Evolutionary conservation across 139 green algal species (phyloP), one percentile per base, ranked within the genome.

Genomic region (Dunaliella sp.): DNA sequence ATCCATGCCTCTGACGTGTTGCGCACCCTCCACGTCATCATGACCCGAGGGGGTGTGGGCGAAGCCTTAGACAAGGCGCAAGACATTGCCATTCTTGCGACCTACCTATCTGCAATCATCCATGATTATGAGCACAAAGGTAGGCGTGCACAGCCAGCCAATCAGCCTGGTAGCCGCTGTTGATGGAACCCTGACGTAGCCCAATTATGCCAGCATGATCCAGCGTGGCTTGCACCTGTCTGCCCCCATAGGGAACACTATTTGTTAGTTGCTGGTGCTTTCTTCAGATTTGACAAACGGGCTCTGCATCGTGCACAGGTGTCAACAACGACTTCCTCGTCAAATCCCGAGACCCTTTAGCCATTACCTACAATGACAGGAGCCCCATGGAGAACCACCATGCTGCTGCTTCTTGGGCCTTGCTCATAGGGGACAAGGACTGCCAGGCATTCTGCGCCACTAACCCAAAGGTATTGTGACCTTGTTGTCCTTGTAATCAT

Each of bases 261-360:
- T n/a, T n/a, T n/a, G n/a, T n/a, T n/a, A n/a, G n/a, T n/a, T n/a
- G n/a, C n/a, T n/a, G n/a, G n/a, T n/a, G n/a, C n/a, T n/a, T n/a
- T n/a, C n/a, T n/a, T n/a, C n/a, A n/a, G n/a, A n/a, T n/a, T n/a
- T n/a, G n/a, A n/a, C n/a, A n/a, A n/a, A n/a, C n/a, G n/a, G n/a
- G n/a, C n/a, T n/a, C n/a, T n/a, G n/a, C n/a, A n/a, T n/a, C n/a
- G n/a, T 34, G 81, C 34, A 22, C 81, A 85, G 83, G 83, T n/a
- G 83, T 94, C 59, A 94, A 87, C 85, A 91, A 91, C 79, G 87
- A 89, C 74, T 95, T 92, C 84, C 83, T 95, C 1, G 81, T 93
- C 2, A 79, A 77, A 24, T 86, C 85, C 2, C 36, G 77, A 0
- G 82, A 93, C 85, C 32, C 74, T 22, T 82, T 93, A 30, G 89